phyloP scores from a whole-genome alignment of 208 protist genomes.

The Acanthamoeba rhysodes region DNA sequence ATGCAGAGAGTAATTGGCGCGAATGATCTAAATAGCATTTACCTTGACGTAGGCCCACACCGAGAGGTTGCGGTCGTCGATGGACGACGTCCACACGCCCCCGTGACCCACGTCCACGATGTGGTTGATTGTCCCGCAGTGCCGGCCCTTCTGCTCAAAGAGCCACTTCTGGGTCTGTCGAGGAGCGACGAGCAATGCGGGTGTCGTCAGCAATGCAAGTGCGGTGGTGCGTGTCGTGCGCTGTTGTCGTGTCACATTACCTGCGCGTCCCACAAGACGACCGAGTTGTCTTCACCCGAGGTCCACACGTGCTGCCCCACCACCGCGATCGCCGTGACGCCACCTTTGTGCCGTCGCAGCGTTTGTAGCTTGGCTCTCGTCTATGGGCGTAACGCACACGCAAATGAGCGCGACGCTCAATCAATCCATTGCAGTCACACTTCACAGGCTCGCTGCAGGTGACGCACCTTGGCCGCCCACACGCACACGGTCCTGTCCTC shows the following conservation, averaged over 20 bases:
- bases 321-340: not conserved
- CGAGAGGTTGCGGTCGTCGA: conserved; percentile 41
- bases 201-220: not conserved
- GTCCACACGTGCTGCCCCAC: conserved; percentile 58
- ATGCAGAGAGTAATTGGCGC: not conserved
- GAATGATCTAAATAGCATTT: not conserved
- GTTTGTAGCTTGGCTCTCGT: conserved; percentile 25
- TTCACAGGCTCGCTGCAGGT: too few relatives aligned
- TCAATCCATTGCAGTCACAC: too few relatives aligned
- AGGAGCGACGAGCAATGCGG: too few relatives aligned
- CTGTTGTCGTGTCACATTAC: not conserved
- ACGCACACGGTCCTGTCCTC: conserved; percentile 30
- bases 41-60: conserved; percentile 55
- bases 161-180: conserved; percentile 35
- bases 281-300: conserved; percentile 3
- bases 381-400: not conserved
- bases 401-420: too few relatives aligned
- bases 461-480: conserved; percentile 1
- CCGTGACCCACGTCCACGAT: conserved; percentile 39
- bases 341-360: conserved; percentile 26
- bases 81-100: conserved; percentile 12
- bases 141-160: conserved; percentile 2
- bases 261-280: conserved; percentile 3
- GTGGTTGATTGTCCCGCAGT: not conserved
- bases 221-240: not conserved